Conservation (phyloP, 2,329 filamentous ascomycete species). For the Xylaria multiplex region DNA sequence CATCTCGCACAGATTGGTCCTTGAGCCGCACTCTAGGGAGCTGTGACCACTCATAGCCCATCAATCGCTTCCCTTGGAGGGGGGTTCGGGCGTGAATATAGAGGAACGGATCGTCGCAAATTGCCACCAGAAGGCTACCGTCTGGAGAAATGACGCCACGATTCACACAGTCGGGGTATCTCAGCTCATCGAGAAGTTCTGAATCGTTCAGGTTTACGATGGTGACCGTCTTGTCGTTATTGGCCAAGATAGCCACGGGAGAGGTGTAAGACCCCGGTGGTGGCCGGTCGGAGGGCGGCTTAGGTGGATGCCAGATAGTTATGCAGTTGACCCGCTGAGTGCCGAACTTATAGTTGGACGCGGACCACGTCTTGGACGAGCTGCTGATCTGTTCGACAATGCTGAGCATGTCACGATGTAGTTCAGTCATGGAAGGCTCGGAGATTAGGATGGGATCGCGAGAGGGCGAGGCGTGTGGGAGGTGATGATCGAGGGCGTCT, state of each 20-base stretch:
- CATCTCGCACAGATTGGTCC: constrained; percentile 65
- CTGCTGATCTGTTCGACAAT: constrained; percentile 49
- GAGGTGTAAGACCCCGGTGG: constrained; percentile 56
- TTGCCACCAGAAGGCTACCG: constrained; percentile 80
- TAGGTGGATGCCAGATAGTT: constrained; percentile 69
- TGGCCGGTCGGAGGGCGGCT: constrained; percentile 41
- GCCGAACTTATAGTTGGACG: constrained; percentile 65
- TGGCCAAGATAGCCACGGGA: constrained; percentile 78
- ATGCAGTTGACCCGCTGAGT: constrained; percentile 73
- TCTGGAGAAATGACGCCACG: constrained; percentile 94
- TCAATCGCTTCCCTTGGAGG: constrained; percentile 49
- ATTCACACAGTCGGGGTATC: constrained; percentile 88
- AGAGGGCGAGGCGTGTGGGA: constrained; percentile 40
- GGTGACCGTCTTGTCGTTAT: constrained; percentile 91
- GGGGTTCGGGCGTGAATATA: constrained; percentile 78
- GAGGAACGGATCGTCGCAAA: constrained; percentile 86
- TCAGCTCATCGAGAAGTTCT: constrained; percentile 74
- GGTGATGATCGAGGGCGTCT: constrained; percentile 42
- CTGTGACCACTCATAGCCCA: constrained; percentile 61
- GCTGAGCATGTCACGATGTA: constrained; percentile 49
- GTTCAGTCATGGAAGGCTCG: constrained; percentile 49
- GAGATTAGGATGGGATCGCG: constrained; percentile 39
- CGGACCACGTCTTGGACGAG: constrained; percentile 57
- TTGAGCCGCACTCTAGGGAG: constrained; percentile 65
- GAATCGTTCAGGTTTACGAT: constrained; percentile 78